These are phyloP conservation scores for Ceratocystis diversiconidia DNA, from an alignment of 2,329 filamentous ascomycete species.

Conservation along the genomic window DNA sequence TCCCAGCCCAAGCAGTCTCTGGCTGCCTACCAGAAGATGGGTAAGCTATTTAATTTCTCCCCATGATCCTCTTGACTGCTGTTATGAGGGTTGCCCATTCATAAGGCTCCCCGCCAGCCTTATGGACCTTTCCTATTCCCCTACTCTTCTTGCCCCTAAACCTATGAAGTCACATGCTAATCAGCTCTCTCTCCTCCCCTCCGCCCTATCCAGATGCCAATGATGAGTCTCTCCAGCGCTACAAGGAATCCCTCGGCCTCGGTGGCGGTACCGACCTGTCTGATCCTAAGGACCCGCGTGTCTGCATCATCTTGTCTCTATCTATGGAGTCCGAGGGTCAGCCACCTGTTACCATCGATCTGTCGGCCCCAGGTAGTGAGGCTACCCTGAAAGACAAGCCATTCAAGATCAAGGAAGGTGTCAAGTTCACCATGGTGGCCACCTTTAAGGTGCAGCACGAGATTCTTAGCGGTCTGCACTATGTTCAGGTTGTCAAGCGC, in stretches of 20 bases:
- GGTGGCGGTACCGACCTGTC: conserved; percentile 57
- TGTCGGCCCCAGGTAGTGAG: conserved; percentile 59
- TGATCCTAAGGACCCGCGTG: conserved; percentile 68
- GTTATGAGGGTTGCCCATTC: background rate
- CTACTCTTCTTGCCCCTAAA: background rate
- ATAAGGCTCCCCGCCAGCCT: background rate
- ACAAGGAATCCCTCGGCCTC: conserved; percentile 92
- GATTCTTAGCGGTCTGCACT: conserved; percentile 88
- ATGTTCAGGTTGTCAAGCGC: conserved; percentile 84
- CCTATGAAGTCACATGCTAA: conserved; percentile 6
- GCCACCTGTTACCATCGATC: conserved; percentile 74
- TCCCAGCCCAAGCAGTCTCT: conserved; percentile 93
- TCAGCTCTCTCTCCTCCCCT: conserved; percentile 7
- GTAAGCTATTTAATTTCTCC: conserved; percentile 38
- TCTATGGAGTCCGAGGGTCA: conserved; percentile 77
- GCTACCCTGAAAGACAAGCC: conserved; percentile 73
- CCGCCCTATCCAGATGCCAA: conserved; percentile 38
- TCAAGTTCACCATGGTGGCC: conserved; percentile 86
- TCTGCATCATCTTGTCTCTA: conserved; percentile 85
- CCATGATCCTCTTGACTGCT: background rate
- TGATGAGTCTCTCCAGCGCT: conserved; percentile 90
- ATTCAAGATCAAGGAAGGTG: conserved; percentile 94
- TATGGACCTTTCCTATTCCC: background rate
- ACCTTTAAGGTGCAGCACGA: conserved; percentile 94
- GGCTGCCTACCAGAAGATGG: conserved; percentile 85